phyloP scores from a whole-genome alignment of 768 basidiomycete genomes.

The Lactifluus piperatus region DNA sequence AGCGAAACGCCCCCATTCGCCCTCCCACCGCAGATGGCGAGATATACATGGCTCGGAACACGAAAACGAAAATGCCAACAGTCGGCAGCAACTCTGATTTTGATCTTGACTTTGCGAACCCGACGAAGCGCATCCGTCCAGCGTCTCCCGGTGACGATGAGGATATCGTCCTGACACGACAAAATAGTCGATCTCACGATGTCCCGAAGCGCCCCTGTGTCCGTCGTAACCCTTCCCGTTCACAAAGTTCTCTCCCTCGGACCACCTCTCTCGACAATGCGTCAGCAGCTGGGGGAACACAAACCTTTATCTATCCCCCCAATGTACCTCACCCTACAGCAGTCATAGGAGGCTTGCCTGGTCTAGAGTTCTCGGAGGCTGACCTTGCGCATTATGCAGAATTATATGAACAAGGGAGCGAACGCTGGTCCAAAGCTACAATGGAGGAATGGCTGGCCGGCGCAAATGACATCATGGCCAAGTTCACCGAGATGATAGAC shows the following conservation, averaged over 20 bases:
- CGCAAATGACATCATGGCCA: conserved; percentile 37
- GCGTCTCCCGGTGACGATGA: background rate
- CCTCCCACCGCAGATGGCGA: background rate
- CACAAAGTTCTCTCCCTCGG: background rate
- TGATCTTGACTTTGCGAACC: background rate
- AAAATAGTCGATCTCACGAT: background rate
- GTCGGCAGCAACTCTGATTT: background rate
- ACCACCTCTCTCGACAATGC: background rate
- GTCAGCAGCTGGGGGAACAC: background rate
- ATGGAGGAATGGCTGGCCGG: conserved; percentile 49
- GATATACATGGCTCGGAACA: background rate
- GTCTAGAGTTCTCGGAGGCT: conserved; percentile 24
- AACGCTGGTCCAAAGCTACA: conserved; percentile 42
- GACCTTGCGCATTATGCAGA: conserved; percentile 36
- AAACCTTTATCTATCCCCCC: background rate
- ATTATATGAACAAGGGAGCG: conserved; percentile 35
- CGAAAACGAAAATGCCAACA: background rate
- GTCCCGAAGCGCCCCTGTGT: background rate
- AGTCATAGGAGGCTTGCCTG: conserved; percentile 7
- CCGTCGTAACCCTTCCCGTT: background rate
- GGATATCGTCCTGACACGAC: background rate
- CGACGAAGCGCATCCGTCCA: conserved; percentile 3
- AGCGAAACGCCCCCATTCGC: background rate
- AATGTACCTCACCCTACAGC: conserved; percentile 1
- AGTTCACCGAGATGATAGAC: conserved; percentile 40